These are phyloP conservation scores for Candida gorgasii DNA, from an alignment of 805 yeast species.

Conservation along the genomic window DNA sequence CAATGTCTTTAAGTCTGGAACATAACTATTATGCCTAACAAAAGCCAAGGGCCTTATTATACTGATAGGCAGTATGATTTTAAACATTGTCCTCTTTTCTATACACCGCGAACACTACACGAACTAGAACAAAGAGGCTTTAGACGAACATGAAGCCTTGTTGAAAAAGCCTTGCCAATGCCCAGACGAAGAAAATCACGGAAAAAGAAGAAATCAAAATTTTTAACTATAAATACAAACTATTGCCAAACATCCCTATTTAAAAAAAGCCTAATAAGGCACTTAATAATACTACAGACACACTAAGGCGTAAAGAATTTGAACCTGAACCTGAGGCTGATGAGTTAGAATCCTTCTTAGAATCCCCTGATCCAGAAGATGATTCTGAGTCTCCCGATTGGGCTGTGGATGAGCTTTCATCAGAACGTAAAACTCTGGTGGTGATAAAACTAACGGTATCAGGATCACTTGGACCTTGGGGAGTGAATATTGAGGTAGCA, in stretches of 20 bases:
- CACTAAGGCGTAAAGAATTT: slow-evolving; percentile 1
- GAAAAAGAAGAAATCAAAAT: too few relatives aligned
- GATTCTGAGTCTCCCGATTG: not conserved
- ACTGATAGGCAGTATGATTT: not conserved
- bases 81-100: not conserved
- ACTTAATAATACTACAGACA: not conserved
- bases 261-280: not conserved
- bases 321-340: slow-evolving; percentile 11
- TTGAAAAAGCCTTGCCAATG: not conserved
- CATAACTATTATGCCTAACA: slow-evolving; percentile 2
- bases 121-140: not conserved
- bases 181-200: too few relatives aligned
- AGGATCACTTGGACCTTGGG: slow-evolving; percentile 18
- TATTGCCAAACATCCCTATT: not conserved
- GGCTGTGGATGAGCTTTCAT: slow-evolving; percentile 14
- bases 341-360: slow-evolving; percentile 9
- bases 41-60: not conserved
- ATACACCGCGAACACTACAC: not conserved
- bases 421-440: slow-evolving; percentile 29
- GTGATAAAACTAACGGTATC: slow-evolving; percentile 31
- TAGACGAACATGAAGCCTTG: not conserved
- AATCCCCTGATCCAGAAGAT: slow-evolving; percentile 7
- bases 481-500: slow-evolving; percentile 14
- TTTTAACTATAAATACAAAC: slow-evolving; percentile 7
- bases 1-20: not conserved